A percentile compares a stretch with the other conserved stretches of the same genome.
These are phyloP conservation scores for Kazachstania taianensis DNA, from an alignment of 805 yeast genomes.

Conservation along the genomic window DNA sequence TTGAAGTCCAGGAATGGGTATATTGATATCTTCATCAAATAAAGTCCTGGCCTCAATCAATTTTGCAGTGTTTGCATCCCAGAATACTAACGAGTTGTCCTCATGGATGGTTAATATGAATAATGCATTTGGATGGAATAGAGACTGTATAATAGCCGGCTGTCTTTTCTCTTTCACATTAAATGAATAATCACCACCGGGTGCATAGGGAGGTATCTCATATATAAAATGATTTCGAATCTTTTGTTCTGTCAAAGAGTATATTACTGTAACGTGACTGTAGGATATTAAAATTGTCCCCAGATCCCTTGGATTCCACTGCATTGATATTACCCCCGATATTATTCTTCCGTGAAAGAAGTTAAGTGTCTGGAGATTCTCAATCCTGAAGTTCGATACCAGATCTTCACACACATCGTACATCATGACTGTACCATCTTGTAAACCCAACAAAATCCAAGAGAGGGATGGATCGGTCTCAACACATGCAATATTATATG, in stretches of 20 bases:
- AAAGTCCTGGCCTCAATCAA: constrained; percentile 65
- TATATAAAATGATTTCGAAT: constrained; percentile 50
- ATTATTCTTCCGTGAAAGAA: constrained; percentile 39
- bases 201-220: constrained; percentile 54
- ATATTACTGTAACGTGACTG: constrained; percentile 54
- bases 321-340: constrained; percentile 57
- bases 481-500: constrained; percentile 46
- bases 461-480: constrained; percentile 82
- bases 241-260: constrained; percentile 51
- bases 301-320: constrained; percentile 84
- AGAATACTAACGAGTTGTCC: constrained; percentile 79
- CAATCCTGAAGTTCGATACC: constrained; percentile 54
- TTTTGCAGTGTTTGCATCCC: constrained; percentile 81
- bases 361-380: constrained; percentile 48
- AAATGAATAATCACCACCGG: constrained; percentile 49
- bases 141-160: constrained; percentile 41
- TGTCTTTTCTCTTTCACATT: constrained; percentile 24
- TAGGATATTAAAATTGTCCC: constrained; percentile 71
- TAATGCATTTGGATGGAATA: constrained; percentile 89
- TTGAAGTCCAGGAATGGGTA: constrained; percentile 30
- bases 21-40: constrained; percentile 54
- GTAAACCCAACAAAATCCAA: constrained; percentile 72
- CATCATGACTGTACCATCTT: constrained; percentile 60
- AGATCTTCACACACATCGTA: constrained; percentile 78
- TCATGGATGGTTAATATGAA: constrained; percentile 73